phyloP scores from a whole-genome alignment of 2,329 filamentous ascomycete species.

The Ophiostoma sp. region DNA sequence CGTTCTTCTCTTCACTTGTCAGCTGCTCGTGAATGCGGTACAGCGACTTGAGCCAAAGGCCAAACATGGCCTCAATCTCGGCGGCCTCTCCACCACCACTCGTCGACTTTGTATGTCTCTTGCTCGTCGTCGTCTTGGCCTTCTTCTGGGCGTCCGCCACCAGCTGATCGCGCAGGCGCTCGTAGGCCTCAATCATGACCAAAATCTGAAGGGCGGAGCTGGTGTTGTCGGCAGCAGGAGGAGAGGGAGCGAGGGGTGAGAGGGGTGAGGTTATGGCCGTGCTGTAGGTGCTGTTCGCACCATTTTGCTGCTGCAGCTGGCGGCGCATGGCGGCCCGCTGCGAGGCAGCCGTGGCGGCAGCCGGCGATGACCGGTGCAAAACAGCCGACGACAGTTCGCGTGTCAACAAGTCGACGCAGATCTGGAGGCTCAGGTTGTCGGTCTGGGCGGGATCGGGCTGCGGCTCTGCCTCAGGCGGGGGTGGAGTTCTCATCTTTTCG shows the following conservation, averaged over 20 bases:
- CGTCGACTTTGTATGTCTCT: neutral
- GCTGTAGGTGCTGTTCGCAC: neutral
- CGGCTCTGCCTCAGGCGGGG: neutral
- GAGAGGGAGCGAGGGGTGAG: slow-evolving; percentile 31
- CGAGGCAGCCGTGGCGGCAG: slow-evolving; percentile 12
- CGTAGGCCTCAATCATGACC: slow-evolving; percentile 61
- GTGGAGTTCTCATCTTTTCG: neutral
- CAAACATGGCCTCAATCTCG: slow-evolving; percentile 47
- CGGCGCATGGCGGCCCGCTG: slow-evolving; percentile 18
- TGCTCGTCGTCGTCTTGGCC: slow-evolving; percentile 26
- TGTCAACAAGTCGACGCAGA: slow-evolving; percentile 53
- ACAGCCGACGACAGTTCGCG: slow-evolving; percentile 51
- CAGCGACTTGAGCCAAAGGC: slow-evolving; percentile 53
- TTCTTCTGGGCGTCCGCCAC: slow-evolving; percentile 33
- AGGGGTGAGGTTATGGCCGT: neutral
- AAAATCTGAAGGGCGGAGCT: slow-evolving; percentile 53
- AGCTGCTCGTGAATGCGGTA: slow-evolving; percentile 49
- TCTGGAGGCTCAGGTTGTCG: slow-evolving; percentile 49
- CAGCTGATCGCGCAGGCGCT: slow-evolving; percentile 52
- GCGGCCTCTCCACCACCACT: slow-evolving; percentile 31
- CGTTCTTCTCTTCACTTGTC: slow-evolving; percentile 6
- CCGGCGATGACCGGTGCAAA: slow-evolving; percentile 16
- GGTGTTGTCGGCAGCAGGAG: slow-evolving; percentile 32
- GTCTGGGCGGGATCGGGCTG: slow-evolving; percentile 29
- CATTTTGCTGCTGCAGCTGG: slow-evolving; percentile 14